phyloP scores from a whole-genome alignment of 2,329 filamentous ascomycete species.

The Phoma herbarum region DNA sequence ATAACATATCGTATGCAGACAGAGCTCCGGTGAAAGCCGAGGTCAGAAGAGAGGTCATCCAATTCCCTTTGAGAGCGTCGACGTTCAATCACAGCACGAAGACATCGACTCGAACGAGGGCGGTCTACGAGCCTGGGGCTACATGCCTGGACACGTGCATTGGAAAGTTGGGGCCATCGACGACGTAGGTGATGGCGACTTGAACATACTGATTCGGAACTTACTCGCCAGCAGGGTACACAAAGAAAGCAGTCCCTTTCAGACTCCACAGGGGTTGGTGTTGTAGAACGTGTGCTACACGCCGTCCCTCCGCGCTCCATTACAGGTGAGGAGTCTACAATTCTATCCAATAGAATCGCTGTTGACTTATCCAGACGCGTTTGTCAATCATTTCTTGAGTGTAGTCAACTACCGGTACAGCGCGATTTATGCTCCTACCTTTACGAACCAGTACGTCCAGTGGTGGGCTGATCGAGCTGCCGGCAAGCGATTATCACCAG shows the following conservation, averaged over 20 bases:
- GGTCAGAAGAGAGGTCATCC: conserved; percentile 35
- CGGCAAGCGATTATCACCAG: conserved; percentile 50
- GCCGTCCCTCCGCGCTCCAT: conserved; percentile 46
- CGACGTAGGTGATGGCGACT: conserved; percentile 25
- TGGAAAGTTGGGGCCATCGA: conserved; percentile 36
- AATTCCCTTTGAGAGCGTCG: conserved; percentile 22
- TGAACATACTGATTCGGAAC: neutral
- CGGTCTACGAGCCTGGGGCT: conserved; percentile 47
- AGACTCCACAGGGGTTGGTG: conserved; percentile 33
- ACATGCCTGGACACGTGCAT: conserved; percentile 49
- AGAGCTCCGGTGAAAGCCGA: conserved; percentile 24
- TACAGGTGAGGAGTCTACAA: conserved; percentile 38
- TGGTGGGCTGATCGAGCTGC: conserved; percentile 56
- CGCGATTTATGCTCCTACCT: conserved; percentile 57
- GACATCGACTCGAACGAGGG: conserved; percentile 31
- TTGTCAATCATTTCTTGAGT: conserved; percentile 58
- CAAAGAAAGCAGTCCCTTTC: conserved; percentile 20
- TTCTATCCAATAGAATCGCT: neutral
- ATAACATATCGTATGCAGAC: conserved; percentile 24
- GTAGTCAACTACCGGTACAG: conserved; percentile 59
- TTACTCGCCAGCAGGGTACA: conserved; percentile 10
- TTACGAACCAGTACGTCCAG: conserved; percentile 55
- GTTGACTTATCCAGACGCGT: conserved; percentile 48
- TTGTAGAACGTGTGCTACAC: conserved; percentile 46
- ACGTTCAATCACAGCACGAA: conserved; percentile 13